Evolutionary conservation across 73 alveolate species (phyloP).

Genomic region (Paramecium bursaria): DNA sequence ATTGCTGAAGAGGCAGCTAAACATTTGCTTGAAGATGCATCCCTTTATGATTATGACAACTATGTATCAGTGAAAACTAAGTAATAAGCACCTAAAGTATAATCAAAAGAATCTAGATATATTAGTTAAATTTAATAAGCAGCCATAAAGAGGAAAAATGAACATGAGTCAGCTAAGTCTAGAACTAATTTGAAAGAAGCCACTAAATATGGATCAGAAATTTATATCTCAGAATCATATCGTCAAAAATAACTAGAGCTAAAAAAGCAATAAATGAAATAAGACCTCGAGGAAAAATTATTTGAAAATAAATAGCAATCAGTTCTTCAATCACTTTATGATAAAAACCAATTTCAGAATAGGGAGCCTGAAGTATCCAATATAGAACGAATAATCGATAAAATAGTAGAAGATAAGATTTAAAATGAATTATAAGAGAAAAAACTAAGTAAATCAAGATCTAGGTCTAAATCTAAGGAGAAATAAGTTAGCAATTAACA

Average conservation of each 20-base stretch:
- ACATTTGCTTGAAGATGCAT: slow-evolving; percentile 11
- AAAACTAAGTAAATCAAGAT: slow-evolving; percentile 1
- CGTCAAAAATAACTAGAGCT: not conserved
- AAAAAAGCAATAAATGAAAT: not conserved
- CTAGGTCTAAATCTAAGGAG: slow-evolving; percentile 17
- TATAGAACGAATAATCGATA: not conserved
- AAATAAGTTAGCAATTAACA: not conserved
- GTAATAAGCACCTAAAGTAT: not conserved
- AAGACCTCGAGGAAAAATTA: slow-evolving; percentile 18
- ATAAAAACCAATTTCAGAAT: not conserved
- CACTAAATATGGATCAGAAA: not conserved
- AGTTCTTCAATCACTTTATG: slow-evolving; percentile 1
- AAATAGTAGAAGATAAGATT: not conserved
- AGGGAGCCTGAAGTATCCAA: not conserved
- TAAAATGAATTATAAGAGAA: not conserved
- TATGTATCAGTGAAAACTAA: not conserved
- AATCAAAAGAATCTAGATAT: not conserved
- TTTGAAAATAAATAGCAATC: not conserved
- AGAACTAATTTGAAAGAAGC: slow-evolving; percentile 27
- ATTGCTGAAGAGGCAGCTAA: not conserved
- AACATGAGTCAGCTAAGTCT: not conserved
- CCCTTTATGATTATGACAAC: not conserved
- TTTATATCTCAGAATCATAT: slow-evolving; percentile 26
- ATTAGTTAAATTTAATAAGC: not conserved
- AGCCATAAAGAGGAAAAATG: slow-evolving; percentile 25